phyloP scores from a whole-genome alignment of 2,329 filamentous ascomycete genomes.

The Colletotrichum liriopes region DNA sequence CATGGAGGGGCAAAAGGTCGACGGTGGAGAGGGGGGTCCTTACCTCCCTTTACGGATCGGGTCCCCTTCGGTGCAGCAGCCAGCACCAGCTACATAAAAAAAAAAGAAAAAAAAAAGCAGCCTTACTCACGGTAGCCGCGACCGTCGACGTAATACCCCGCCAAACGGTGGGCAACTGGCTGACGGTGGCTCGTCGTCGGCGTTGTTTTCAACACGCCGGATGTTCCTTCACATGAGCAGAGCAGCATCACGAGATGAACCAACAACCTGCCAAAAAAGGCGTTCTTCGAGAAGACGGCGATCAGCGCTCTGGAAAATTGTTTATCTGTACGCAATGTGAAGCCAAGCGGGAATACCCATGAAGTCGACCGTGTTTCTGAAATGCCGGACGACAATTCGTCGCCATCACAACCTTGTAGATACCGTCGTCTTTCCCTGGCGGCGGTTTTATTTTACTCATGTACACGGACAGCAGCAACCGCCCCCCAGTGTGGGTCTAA shows the following conservation, averaged over 20 bases:
- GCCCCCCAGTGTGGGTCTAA: slow-evolving; percentile 13
- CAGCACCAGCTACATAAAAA: background rate
- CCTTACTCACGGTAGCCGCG: slow-evolving; percentile 17
- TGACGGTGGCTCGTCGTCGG: slow-evolving; percentile 1
- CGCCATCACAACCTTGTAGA: slow-evolving; percentile 7
- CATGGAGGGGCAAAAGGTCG: slow-evolving; percentile 32
- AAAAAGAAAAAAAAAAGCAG: background rate
- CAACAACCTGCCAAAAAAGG: slow-evolving; percentile 8
- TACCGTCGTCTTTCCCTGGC: slow-evolving; percentile 1
- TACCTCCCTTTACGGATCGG: background rate
- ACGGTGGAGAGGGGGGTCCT: slow-evolving; percentile 10
- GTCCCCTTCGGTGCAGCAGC: background rate
- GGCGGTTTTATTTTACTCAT: background rate
- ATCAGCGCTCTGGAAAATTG: background rate
- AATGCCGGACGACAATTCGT: background rate
- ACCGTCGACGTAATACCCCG: slow-evolving; percentile 21
- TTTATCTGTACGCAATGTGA: background rate
- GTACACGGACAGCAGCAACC: slow-evolving; percentile 11
- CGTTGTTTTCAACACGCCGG: background rate
- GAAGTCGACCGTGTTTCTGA: background rate
- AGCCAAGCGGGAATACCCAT: background rate
- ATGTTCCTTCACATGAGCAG: background rate
- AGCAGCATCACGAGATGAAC: background rate
- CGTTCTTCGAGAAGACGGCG: background rate
- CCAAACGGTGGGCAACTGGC: slow-evolving; percentile 14